A percentile compares a stretch with the other conserved stretches of the same genome.
These are phyloP conservation scores for Suillus subaureus DNA, from an alignment of 768 basidiomycete genomes.

Conservation along the genomic window DNA sequence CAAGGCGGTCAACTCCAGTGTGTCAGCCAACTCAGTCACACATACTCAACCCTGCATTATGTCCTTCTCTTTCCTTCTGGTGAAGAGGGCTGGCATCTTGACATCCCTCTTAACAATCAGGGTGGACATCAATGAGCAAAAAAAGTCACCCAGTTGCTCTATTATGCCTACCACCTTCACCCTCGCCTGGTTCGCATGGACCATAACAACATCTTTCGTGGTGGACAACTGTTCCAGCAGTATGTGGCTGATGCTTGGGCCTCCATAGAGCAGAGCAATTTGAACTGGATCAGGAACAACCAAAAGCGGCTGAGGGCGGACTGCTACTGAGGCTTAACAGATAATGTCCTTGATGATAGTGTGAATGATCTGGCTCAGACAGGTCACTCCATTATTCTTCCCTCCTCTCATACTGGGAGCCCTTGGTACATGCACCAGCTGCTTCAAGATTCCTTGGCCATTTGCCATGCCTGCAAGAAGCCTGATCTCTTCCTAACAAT, in stretches of 20 bases:
- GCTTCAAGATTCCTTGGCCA: conserved; percentile 49
- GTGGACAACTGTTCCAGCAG: conserved; percentile 45
- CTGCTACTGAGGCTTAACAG: conserved; percentile 34
- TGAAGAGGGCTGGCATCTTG: conserved; percentile 39
- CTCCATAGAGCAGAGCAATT: conserved; percentile 39
- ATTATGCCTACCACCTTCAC: conserved; percentile 38
- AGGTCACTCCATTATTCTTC: conserved; percentile 40
- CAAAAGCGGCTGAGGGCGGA: conserved; percentile 38
- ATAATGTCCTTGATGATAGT: conserved; percentile 29
- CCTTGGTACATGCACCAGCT: conserved; percentile 45
- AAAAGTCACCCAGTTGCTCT: conserved; percentile 32
- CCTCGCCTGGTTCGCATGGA: conserved; percentile 15
- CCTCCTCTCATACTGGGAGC: conserved; percentile 44
- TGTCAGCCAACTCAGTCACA: conserved; percentile 36
- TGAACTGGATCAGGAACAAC: conserved; percentile 37
- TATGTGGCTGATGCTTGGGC: conserved; percentile 50
- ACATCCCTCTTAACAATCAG: conserved; percentile 15
- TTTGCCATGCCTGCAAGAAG: conserved; percentile 38
- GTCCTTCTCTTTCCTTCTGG: conserved; percentile 46
- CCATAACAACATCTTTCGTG: conserved; percentile 33
- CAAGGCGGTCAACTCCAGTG: conserved; percentile 24
- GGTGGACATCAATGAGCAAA: conserved; percentile 5
- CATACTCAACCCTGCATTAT: conserved; percentile 45
- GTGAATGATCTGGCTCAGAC: conserved; percentile 30
- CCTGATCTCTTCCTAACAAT: conserved; percentile 54